Percentiles rank a stretch among this genome's conserved stretches.
phyloP scores from a whole-genome alignment of 371 early-diverging fungal genomes.

The Mucor sp. region DNA sequence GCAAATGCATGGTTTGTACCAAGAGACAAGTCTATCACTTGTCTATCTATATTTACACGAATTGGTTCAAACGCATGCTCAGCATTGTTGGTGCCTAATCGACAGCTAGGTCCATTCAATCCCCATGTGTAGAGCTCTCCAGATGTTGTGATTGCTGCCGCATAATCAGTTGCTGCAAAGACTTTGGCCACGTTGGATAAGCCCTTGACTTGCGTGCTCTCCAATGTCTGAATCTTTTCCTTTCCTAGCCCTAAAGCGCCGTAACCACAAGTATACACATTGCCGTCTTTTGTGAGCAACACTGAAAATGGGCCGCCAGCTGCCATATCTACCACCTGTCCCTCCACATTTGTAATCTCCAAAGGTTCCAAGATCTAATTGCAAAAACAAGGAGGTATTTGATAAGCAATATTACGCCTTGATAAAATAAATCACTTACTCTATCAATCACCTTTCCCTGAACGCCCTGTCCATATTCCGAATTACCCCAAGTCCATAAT shows the following conservation, averaged over 20 bases:
- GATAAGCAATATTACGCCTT: background rate
- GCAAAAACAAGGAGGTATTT: background rate
- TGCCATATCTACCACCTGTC: conserved; percentile 57
- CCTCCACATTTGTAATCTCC: conserved; percentile 33
- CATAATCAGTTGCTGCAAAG: conserved; percentile 63
- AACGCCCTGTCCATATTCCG: conserved; percentile 83
- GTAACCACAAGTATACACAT: conserved; percentile 73
- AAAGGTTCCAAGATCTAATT: conserved; percentile 64
- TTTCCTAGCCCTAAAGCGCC: conserved; percentile 70
- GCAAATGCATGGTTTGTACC: conserved; percentile 57
- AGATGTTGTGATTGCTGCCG: conserved; percentile 52
- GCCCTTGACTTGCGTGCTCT: conserved; percentile 37
- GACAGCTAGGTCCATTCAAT: conserved; percentile 54
- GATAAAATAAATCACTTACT: conserved; percentile 33
- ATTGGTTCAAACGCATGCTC: conserved; percentile 51
- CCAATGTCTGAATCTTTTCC: conserved; percentile 49
- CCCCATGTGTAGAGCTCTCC: conserved; percentile 67
- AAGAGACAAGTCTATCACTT: conserved; percentile 47
- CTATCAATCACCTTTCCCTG: conserved; percentile 70
- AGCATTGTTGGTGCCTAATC: conserved; percentile 51
- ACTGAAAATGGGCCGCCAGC: conserved; percentile 78
- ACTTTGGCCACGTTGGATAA: conserved; percentile 40
- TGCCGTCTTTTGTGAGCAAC: conserved; percentile 59
- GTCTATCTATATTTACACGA: conserved; percentile 36
- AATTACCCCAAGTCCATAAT: conserved; percentile 82